Base-by-base conservation (phyloP, 140 eudicot genomes). In the Oenanthe javanica region DNA sequence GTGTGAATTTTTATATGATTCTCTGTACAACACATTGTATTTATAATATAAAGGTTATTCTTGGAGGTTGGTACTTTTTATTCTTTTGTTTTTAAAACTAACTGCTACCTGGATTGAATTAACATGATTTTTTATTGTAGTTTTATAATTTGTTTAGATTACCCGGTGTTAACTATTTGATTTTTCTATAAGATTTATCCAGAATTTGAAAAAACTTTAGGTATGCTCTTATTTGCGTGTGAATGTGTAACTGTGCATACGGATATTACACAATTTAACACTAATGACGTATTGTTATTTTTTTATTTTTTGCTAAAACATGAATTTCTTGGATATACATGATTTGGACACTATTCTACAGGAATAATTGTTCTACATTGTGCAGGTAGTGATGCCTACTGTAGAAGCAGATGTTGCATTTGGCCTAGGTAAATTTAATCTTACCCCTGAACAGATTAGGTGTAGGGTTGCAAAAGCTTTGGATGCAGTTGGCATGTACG, bases 391-490 rank as follows among this genome's bases (percentile, higher is more conserved):
- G 69, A 94, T 94, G 98, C 98, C 97, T 49, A 94, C 97, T 1
- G 96, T 94, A 70, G 97, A 92, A 87, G 96, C 97, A 71, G 98
- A 94, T 82, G 96, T 94, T 80, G 97, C 96, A 36, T 94, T 94
- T 84, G 98, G 98, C 78, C 97, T 92, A 23, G 94, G 97, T 67
- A 86, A 85, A 52, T 82, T 84, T 78, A 87, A 86, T 79, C 74
- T 92, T 72, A 86, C 91, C 15, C 67, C 83, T 31, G 91, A 88
- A 25, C 93, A 94, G 83, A 84, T 90, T 47, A 84, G 69, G 78
- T 57, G 81, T 47, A 86, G 94, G 84, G 96, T 92, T 43, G 91
- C 89, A 45, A 90, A 85, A 81, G 98, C 98, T 71, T 87, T 94
- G 81, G 87, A 90, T 4, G 86, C 89, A 72, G 97, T 94, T 81